These are phyloP conservation scores for Russula abietina DNA, from an alignment of 768 basidiomycete species.

Conservation along the genomic window DNA sequence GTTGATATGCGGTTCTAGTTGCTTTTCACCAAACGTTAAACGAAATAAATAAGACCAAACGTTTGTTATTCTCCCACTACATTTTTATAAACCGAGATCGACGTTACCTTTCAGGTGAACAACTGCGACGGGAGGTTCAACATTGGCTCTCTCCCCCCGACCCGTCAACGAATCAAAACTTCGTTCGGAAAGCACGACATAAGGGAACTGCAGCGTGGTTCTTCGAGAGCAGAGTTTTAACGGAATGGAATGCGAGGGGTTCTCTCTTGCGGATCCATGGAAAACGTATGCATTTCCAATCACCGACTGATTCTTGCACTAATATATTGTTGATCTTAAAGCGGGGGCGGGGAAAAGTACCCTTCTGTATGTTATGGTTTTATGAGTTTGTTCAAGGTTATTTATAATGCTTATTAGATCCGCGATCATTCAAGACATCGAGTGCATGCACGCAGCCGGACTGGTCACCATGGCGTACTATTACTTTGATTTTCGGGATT, in stretches of 20 bases:
- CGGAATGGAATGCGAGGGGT: constrained; percentile 1
- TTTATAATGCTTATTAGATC: neutral
- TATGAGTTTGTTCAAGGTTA: neutral
- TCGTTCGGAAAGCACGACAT: neutral
- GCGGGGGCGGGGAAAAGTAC: constrained; percentile 11
- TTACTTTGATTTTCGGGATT: constrained; percentile 12
- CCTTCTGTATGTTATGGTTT: neutral
- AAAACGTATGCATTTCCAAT: neutral
- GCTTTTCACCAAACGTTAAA: neutral
- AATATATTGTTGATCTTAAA: neutral
- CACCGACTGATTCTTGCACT: neutral
- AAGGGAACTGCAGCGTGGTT: constrained; percentile 2
- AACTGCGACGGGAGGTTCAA: neutral
- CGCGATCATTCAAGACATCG: constrained; percentile 1
- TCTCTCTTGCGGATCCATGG: constrained; percentile 8
- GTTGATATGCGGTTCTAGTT: neutral
- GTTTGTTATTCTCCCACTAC: neutral
- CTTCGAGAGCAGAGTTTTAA: neutral
- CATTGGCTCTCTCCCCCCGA: neutral
- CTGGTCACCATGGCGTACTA: constrained; percentile 5
- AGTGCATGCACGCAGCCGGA: neutral
- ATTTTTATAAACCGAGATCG: neutral
- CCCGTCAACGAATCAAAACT: constrained; percentile 8
- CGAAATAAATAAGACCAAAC: constrained; percentile 1
- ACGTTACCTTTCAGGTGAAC: neutral